Evolutionary conservation across 2,329 filamentous ascomycete genomes (phyloP), one percentile per base, ranked within the genome.

Genomic region (Ophiostoma populinum): DNA sequence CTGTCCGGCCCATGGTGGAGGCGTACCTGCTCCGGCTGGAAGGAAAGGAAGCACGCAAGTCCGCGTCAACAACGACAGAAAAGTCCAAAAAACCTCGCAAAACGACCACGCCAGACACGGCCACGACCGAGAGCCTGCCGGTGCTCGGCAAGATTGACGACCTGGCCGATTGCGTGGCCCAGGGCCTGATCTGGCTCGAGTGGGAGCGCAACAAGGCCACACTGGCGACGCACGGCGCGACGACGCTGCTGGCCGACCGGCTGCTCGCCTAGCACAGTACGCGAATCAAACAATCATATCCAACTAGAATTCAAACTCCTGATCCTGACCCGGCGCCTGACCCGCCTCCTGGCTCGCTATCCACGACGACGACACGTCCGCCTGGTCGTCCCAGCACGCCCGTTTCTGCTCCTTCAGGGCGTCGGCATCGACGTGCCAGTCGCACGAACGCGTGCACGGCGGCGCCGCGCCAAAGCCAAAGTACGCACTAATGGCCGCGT

Each of bases 141-240:
- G 7, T 7, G 5, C 37, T 50, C 32, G 51, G 43, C n/a, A 90
- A 90, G 53, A 53, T 87, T 35, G 82, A 92, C 52, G 82, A 92
- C 56, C 55, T 92, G 33, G 78, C 81, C 0, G 82, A 92, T 56
- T 80, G 75, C 49, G 56, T 90, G 18, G 51, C 90, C 36, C 82
- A 92, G 52, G 82, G 74, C 2, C 62, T 82, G 39, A 75, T 80
- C 3, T 87, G 79, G 73, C 53, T 82, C 24, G 63, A 73, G 40
- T 92, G 82, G 82, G 70, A 83, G 48, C 56, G 62, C 45, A 79
- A 79, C 45, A 57, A 55, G 42, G 49, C 47, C 18, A 43, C 43
- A 10, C 45, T 60, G 1, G 37, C 51, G 4, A 41, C 44, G 10
- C 35, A 51, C 20, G 53, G 55, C 10, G 49, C 50, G 19, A 46